These are phyloP conservation scores for Eucalyptus paniculata DNA, from an alignment of 345 rosid species.

Conservation along the genomic window DNA sequence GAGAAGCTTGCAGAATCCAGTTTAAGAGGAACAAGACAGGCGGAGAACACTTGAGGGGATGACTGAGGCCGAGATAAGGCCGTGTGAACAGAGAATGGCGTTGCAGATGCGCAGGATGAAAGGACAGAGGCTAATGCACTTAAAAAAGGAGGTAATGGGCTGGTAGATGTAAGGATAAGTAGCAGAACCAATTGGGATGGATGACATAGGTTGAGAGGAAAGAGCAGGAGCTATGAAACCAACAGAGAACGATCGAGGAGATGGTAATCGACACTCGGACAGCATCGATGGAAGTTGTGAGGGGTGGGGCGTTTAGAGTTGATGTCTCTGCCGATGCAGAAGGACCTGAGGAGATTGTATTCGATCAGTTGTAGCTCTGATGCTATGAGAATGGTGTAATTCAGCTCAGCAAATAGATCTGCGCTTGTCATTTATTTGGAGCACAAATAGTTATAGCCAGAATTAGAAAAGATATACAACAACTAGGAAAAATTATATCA, in stretches of 20 bases:
- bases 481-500: not conserved
- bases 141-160: not conserved
- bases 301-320: not conserved
- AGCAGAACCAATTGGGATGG: not conserved
- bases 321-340: not conserved
- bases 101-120: not conserved
- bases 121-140: not conserved
- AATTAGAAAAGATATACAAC: not conserved
- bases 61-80: not conserved
- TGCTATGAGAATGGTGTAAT: not conserved
- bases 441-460: not conserved
- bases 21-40: not conserved
- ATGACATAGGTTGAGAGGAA: not conserved
- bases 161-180: not conserved
- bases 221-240: not conserved
- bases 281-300: not conserved
- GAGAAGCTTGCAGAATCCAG: not conserved
- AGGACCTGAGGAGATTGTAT: not conserved
- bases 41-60: not conserved
- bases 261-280: not conserved
- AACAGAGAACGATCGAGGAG: not conserved
- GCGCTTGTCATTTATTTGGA: not conserved
- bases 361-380: not conserved
- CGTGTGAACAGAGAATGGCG: not conserved
- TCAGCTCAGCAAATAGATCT: not conserved